Base-by-base conservation (phyloP, 148 eudicot genomes). In the Heliosperma pusillum region DNA sequence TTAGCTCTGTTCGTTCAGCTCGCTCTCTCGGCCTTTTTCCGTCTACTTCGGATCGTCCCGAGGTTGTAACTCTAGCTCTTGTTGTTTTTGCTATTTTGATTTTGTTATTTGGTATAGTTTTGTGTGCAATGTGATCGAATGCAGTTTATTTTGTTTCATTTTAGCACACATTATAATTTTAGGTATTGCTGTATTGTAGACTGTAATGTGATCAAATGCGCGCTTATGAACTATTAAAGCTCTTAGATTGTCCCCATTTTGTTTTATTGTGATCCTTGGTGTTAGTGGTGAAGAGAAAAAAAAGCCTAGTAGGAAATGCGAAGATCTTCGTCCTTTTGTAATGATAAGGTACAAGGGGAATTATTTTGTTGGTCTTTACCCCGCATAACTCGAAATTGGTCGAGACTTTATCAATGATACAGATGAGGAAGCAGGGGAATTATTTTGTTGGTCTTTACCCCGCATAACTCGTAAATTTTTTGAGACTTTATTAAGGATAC, bases 1-100 rank as follows among this genome's bases (percentile, higher is more conserved):
- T 95, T 67, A 89, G 89, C 66, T 90, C 98, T 21, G 98, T 95
- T 74, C 95, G 97, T 25, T 89, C 98, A 40, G 97, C 96, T 53
- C 82, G 93, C 20, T 87, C 97, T 29, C 87, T 91, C 27, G 93
- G 93, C 56, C 81, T 94, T 36, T 91, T 94, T 29, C 96, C 97
- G 62, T 73, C 92, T 19, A 40, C 89, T 40, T 86, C 95, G 30
- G 91, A 92, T 88, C 98, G 96, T 11, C 98, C 97, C 25, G 96
- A 95, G 96, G 98, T 95, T 74, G 4, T 74, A 73, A 25, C 13
- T 47, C 7, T n/a, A 2, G 9, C 13, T 65, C 47, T 65, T 70
- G 30, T n/a, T 33, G 15, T 65, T 36, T 6, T 36, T 72, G 16
- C 7, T 53, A 50, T 10, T 60, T 52, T 73, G 55, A 11, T 50